Evolutionary conservation across 176 grass and related monocot species (phyloP).

Genomic region (Oryza punctata): DNA sequence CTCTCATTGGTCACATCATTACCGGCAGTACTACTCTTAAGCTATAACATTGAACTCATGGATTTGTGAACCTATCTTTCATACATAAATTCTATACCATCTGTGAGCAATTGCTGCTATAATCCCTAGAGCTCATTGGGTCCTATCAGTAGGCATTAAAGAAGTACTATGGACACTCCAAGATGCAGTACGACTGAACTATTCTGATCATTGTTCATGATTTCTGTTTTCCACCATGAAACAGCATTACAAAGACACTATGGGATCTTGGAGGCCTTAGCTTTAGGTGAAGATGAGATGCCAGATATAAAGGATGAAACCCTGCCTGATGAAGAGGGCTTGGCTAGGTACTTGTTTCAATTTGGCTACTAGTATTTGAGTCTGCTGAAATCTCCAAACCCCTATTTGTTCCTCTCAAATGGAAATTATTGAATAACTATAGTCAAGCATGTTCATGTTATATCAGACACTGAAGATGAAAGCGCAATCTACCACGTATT

Average conservation of each 20-base stretch:
- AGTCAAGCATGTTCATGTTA: conserved; percentile 12
- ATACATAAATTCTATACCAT: conserved; percentile 12
- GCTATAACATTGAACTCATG: background rate
- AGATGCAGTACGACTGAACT: conserved; percentile 2
- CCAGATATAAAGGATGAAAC: conserved; percentile 95
- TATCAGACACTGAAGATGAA: conserved; percentile 6
- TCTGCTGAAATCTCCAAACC: background rate
- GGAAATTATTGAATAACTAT: conserved; percentile 27
- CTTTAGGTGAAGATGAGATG: conserved; percentile 91
- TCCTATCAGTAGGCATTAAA: background rate
- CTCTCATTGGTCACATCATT: background rate
- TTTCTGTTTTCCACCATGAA: conserved; percentile 15
- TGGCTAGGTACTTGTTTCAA: conserved; percentile 61
- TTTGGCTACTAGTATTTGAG: conserved; percentile 32
- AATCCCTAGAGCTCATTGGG: background rate
- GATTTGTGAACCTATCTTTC: conserved; percentile 2
- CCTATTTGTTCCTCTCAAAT: conserved; percentile 12
- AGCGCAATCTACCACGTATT: conserved; percentile 11
- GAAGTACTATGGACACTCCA: conserved; percentile 7
- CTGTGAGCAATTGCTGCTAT: conserved; percentile 1
- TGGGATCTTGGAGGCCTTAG: conserved; percentile 88
- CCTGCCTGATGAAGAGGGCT: conserved; percentile 79
- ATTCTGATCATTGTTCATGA: background rate
- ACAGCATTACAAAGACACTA: conserved; percentile 95
- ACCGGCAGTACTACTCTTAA: background rate